A percentile compares a stretch with the other conserved stretches of the same genome.
These are phyloP conservation scores for Podaxis mareebaensis DNA, from an alignment of 768 basidiomycete genomes.

Conservation along the genomic window DNA sequence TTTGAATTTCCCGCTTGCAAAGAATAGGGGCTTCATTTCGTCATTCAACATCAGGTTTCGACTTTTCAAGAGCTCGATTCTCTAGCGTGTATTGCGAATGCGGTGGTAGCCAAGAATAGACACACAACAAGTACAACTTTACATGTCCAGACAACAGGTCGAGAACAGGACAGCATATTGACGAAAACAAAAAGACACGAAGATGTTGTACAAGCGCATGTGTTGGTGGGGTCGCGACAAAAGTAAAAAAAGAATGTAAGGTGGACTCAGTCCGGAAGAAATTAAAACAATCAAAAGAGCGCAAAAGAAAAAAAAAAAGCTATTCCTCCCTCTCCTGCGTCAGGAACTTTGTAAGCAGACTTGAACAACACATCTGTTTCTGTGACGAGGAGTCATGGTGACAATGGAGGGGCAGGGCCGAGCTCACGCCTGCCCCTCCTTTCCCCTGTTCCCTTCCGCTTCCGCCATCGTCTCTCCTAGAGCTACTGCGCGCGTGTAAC, in stretches of 20 bases:
- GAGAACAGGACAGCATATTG: background rate
- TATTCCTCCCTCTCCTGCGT: conserved; percentile 15
- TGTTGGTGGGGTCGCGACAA: background rate
- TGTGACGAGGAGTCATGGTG: background rate
- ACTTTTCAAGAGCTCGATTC: conserved; percentile 6
- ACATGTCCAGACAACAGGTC: conserved; percentile 8
- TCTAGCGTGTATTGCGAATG: background rate
- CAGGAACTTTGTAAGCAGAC: conserved; percentile 4
- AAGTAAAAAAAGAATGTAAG: background rate
- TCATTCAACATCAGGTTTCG: background rate
- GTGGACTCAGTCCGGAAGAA: conserved; percentile 13
- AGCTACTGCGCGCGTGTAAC: conserved; percentile 66
- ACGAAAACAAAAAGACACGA: background rate
- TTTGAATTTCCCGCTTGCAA: too few relatives aligned
- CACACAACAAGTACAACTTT: background rate
- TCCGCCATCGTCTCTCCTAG: conserved; percentile 71
- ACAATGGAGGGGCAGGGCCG: conserved; percentile 4
- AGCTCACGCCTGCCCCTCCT: conserved; percentile 53
- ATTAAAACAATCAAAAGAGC: conserved; percentile 8
- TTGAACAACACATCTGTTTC: background rate
- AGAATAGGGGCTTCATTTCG: background rate
- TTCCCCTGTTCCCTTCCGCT: conserved; percentile 63
- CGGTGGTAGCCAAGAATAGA: background rate
- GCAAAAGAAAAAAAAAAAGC: conserved; percentile 13
- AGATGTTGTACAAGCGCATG: conserved; percentile 3